Base-by-base conservation (phyloP, 192 early-diverging fungal genomes). In the Backusella circina region DNA sequence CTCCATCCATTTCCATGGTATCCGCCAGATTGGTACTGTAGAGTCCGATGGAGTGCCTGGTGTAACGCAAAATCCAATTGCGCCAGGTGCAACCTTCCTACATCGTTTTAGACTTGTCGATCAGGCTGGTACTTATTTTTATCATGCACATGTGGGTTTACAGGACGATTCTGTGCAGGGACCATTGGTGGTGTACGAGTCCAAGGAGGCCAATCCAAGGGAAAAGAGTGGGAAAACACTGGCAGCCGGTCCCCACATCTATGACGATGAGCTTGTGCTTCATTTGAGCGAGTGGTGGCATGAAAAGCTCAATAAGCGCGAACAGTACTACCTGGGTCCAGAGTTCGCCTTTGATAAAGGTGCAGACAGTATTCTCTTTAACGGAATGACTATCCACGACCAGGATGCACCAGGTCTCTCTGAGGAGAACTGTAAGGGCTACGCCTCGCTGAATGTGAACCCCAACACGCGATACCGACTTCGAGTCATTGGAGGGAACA, bases 381-480 rank as follows among this genome's bases (percentile, higher is more conserved):
- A 89, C 54, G 88, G 88, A 51, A 81, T 38, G 21, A 77, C 73
- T 3, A 28, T 75, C 32, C 33, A 68, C 28, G 54, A 75, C 32
- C 33, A 32, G 7, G 51, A 47, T 0, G 12, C 2, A 15, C 7
- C 47, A 0, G 7, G 3, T 10, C 21, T 28, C 0, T 32, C 51
- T 23, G 10, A 33, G 3, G 8, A 36, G 2, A 51, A n/a, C 13
- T 77, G 76, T 38, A 39, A 21, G 32, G 76, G 76, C 9, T 77
- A 72, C 23, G 36, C 9, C 4, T 57, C 54, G 1, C 26, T 77
- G 18, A 64, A 66, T 30, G 76, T 77, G 0, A 37, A 72, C 13
- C 70, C 47, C 12, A 72, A 72, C 30, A 93, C 89, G 80, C 91
- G 88, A 18, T 94, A 94, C 78, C 86, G 93, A 9, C 65, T 96